Conservation (phyloP, 2,329 filamentous ascomycete species). For the Botrytis medusae region DNA sequence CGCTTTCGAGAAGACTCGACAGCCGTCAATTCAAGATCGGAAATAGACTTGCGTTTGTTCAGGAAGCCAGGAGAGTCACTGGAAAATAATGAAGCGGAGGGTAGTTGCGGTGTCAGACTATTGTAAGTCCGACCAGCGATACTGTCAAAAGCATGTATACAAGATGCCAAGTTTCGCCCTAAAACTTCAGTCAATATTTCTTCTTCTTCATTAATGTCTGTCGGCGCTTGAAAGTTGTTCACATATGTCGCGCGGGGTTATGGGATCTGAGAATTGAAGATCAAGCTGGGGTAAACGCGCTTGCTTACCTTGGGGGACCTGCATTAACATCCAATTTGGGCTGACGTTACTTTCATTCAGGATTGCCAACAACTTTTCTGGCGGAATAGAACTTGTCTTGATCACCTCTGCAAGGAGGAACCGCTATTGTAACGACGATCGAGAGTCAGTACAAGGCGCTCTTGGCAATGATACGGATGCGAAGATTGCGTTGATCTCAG, state of each 20-base stretch:
- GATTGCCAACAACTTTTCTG: slow-evolving; percentile 45
- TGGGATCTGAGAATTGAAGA: slow-evolving; percentile 21
- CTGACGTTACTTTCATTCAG: slow-evolving; percentile 46
- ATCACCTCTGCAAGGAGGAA: slow-evolving; percentile 53
- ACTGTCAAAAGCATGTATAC: slow-evolving; percentile 35
- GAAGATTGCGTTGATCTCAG: slow-evolving; percentile 25
- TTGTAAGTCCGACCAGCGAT: slow-evolving; percentile 21
- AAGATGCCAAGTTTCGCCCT: slow-evolving; percentile 37
- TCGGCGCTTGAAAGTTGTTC: background rate
- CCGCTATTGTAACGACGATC: slow-evolving; percentile 29
- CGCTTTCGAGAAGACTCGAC: slow-evolving; percentile 30
- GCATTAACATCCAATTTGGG: slow-evolving; percentile 50
- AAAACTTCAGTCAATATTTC: slow-evolving; percentile 2
- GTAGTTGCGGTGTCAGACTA: slow-evolving; percentile 10
- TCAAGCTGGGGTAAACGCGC: slow-evolving; percentile 28
- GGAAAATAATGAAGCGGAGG: slow-evolving; percentile 13
- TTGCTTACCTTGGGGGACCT: slow-evolving; percentile 50
- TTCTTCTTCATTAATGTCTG: background rate
- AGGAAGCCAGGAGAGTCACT: slow-evolving; percentile 20
- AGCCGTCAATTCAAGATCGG: slow-evolving; percentile 28
- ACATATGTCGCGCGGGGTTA: slow-evolving; percentile 8
- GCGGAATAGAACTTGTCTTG: slow-evolving; percentile 47
- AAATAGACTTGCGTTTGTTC: slow-evolving; percentile 34
- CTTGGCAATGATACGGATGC: slow-evolving; percentile 22
- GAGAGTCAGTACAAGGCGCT: slow-evolving; percentile 28